Evolutionary conservation across 257 asterid species (phyloP), one percentile per base, ranked within the genome.

Genomic region (Scutellaria baicalensis): DNA sequence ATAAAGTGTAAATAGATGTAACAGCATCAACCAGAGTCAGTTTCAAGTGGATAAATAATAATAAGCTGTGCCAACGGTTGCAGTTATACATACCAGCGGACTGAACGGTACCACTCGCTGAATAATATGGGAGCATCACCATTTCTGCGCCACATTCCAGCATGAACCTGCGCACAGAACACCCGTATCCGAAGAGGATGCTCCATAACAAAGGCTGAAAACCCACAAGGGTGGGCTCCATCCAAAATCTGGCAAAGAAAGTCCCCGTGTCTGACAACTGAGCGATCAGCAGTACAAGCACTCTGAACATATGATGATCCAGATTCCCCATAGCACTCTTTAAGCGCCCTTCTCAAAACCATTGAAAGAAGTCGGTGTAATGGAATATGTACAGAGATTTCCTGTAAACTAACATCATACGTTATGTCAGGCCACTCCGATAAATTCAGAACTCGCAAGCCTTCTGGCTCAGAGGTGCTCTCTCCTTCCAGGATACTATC

Each of bases 61-160:
- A 59, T 69, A 60, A 70, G 64, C 69, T 27, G 67, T 45, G 59
- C 50, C 38, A 64, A 45, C 42, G 18, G 64, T 51, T 38, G 58
- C 9, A 68, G 54, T 43, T 23, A 55, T 59, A 82, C 96, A 56
- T 83, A 94, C 99, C 97, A 86, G 73, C 90, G 96, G 71, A 86
- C 95, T 23, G 96, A 89, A 56, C 96, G 96, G 63, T 92, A 94
- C 95, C 96, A 91, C 66, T 88, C 97, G 74, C 86, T 85, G 55
- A 89, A 89, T 68, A 94, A 79, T 84, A 86, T 73, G 62, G 97
- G 88, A 67, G 88, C 82, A 79, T 94, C 98, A 68, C 95, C 97
- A 75, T 91, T 88, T 83, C 88, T 81, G 71, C 93, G 93, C 99
- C 99, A 94, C 97, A 94, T 86, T 74, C 96, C 96, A 72, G 99